Percentiles rank a stretch among this genome's conserved stretches.
These are phyloP conservation scores for Hymenotorrendiella dingleyae DNA, from an alignment of 2,329 filamentous ascomycete genomes.

Conservation along the genomic window DNA sequence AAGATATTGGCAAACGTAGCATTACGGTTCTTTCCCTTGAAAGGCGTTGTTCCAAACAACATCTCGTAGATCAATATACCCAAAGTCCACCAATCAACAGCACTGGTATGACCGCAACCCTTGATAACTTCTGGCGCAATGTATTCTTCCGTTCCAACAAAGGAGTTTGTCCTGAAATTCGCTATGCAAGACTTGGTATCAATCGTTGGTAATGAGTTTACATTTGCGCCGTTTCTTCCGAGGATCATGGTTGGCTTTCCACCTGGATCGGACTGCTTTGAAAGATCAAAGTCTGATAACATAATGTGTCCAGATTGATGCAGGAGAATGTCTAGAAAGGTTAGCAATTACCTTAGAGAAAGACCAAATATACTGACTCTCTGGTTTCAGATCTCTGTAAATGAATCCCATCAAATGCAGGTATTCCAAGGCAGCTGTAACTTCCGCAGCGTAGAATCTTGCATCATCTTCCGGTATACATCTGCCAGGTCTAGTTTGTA, in stretches of 20 bases:
- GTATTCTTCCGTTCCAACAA: slow-evolving; percentile 97
- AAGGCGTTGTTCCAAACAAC: slow-evolving; percentile 96
- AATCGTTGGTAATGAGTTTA: slow-evolving; percentile 86
- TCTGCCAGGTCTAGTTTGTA: slow-evolving; percentile 95
- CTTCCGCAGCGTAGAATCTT: slow-evolving; percentile 94
- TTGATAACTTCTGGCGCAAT: slow-evolving; percentile 99
- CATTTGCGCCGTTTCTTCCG: slow-evolving; percentile 74
- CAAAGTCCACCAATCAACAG: slow-evolving; percentile 98
- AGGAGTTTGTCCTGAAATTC: slow-evolving; percentile 97
- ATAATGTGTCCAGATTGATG: slow-evolving; percentile 99
- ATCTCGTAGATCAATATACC: slow-evolving; percentile 98
- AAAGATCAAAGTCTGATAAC: slow-evolving; percentile 97
- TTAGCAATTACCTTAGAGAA: slow-evolving; percentile 32
- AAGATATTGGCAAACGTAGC: slow-evolving; percentile 97
- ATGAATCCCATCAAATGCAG: slow-evolving; percentile 99
- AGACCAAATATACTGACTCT: slow-evolving; percentile 64
- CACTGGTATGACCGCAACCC: slow-evolving; percentile 94
- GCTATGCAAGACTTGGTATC: slow-evolving; percentile 98
- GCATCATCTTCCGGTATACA: slow-evolving; percentile 96
- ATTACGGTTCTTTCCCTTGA: slow-evolving; percentile 98
- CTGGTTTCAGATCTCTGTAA: slow-evolving; percentile 94
- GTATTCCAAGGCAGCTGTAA: slow-evolving; percentile 93
- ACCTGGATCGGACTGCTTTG: slow-evolving; percentile 93
- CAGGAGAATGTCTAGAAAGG: slow-evolving; percentile 73
- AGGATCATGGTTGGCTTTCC: slow-evolving; percentile 98